Evolutionary conservation across 441 rosid species (phyloP).

Genomic region (Syzygium malaccense): DNA sequence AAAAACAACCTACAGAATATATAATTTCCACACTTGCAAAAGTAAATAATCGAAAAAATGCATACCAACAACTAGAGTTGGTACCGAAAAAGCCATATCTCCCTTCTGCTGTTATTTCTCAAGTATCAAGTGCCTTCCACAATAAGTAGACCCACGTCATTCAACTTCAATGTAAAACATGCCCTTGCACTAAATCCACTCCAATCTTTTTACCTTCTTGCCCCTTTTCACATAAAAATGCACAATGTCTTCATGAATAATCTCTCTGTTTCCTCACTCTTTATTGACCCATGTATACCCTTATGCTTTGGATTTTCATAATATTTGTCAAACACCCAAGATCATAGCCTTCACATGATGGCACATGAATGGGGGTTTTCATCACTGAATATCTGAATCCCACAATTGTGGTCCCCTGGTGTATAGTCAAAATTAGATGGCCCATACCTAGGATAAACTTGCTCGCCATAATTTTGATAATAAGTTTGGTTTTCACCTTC

Average conservation of each 20-base stretch:
- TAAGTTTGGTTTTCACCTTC: not conserved
- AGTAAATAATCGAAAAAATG: not conserved
- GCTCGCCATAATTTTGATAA: not conserved
- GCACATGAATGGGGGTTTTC: not conserved
- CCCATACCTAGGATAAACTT: not conserved
- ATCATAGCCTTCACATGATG: not conserved
- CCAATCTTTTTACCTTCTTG: not conserved
- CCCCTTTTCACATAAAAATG: not conserved
- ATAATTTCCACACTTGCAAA: not conserved
- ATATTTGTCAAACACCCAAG: not conserved
- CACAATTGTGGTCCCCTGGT: not conserved
- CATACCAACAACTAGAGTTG: not conserved
- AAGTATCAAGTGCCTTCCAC: not conserved
- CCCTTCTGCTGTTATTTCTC: not conserved
- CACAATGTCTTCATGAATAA: not conserved
- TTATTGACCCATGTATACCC: too few relatives aligned
- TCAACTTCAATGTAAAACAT: not conserved
- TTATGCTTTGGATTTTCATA: not conserved
- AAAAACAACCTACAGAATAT: not conserved
- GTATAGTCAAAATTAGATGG: not conserved
- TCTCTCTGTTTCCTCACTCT: not conserved
- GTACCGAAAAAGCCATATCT: not conserved
- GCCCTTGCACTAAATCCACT: not conserved
- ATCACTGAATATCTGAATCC: not conserved
- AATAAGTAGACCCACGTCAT: not conserved